Percentiles rank a stretch among this genome's conserved stretches.
Evolutionary conservation across 2,329 filamentous ascomycete species (phyloP).

Genomic region (Beauveria sp.): DNA sequence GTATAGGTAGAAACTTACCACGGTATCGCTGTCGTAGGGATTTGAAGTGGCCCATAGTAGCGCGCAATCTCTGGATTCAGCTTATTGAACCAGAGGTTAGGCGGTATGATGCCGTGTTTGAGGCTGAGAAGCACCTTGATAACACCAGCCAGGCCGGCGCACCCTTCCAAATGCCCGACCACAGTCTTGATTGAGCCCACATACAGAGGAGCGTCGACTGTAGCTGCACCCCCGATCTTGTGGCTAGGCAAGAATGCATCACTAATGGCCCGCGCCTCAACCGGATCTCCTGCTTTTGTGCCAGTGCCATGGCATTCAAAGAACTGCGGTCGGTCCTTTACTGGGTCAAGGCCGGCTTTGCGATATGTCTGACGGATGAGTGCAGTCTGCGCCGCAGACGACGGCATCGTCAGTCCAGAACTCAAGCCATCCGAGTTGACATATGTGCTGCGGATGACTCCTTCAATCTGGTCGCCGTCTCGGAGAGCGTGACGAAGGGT

Average conservation of each 20-base stretch:
- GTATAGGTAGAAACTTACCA: not conserved
- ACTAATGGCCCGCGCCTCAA: slow-evolving; percentile 36
- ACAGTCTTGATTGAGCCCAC: slow-evolving; percentile 40
- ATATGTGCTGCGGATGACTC: slow-evolving; percentile 39
- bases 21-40: slow-evolving; percentile 6
- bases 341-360: slow-evolving; percentile 15
- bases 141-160: slow-evolving; percentile 37
- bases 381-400: slow-evolving; percentile 31
- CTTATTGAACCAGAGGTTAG: slow-evolving; percentile 38
- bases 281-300: slow-evolving; percentile 33
- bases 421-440: slow-evolving; percentile 46
- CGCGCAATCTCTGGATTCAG: slow-evolving; percentile 34
- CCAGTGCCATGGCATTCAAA: slow-evolving; percentile 33
- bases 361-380: slow-evolving; percentile 24
- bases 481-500: slow-evolving; percentile 32
- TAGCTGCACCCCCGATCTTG: not conserved
- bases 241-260: not conserved
- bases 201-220: slow-evolving; percentile 15
- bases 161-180: slow-evolving; percentile 40
- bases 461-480: slow-evolving; percentile 44
- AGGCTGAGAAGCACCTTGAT: slow-evolving; percentile 40
- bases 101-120: slow-evolving; percentile 35
- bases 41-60: slow-evolving; percentile 10
- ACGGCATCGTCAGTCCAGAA: slow-evolving; percentile 48
- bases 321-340: slow-evolving; percentile 27